Conservation (phyloP, 2,329 filamentous ascomycete species). For the Rhinocladiella mackenziei region DNA sequence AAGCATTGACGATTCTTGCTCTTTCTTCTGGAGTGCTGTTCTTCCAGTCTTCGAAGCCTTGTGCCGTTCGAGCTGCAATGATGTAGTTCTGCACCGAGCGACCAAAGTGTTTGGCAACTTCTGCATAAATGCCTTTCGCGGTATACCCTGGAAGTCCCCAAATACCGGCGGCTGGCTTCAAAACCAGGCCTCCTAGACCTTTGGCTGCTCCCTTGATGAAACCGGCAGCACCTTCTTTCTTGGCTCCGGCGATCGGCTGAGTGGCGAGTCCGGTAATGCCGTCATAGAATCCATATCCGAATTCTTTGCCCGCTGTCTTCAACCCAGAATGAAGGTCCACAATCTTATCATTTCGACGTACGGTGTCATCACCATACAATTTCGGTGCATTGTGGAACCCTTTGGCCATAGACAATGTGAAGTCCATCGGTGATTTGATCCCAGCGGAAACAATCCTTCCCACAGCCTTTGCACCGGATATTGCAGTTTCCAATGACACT, state of each 20-base stretch:
- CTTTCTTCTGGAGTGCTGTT: conserved; percentile 56
- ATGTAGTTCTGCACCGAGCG: conserved; percentile 74
- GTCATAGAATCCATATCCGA: conserved; percentile 73
- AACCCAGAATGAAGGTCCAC: conserved; percentile 72
- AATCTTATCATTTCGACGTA: conserved; percentile 73
- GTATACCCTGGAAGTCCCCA: conserved; percentile 75
- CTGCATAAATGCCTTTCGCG: conserved; percentile 76
- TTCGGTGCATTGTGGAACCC: conserved; percentile 85
- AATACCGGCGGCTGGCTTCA: conserved; percentile 77
- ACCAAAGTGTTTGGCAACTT: conserved; percentile 67
- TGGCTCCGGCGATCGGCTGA: conserved; percentile 67
- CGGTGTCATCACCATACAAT: conserved; percentile 78
- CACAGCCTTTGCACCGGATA: conserved; percentile 64
- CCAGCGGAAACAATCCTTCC: conserved; percentile 70
- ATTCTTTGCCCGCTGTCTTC: conserved; percentile 71
- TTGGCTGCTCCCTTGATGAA: conserved; percentile 76
- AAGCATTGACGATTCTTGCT: conserved; percentile 60
- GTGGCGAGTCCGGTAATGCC: conserved; percentile 76
- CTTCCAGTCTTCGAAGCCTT: conserved; percentile 66
- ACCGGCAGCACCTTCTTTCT: conserved; percentile 62
- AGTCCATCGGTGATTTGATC: conserved; percentile 76
- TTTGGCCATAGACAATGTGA: conserved; percentile 74
- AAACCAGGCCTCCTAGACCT: conserved; percentile 72
- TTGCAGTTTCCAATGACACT: conserved; percentile 54
- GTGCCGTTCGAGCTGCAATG: conserved; percentile 68